Conservation (phyloP, 2,329 filamentous ascomycete genomes). For the Aureobasidium lini region DNA sequence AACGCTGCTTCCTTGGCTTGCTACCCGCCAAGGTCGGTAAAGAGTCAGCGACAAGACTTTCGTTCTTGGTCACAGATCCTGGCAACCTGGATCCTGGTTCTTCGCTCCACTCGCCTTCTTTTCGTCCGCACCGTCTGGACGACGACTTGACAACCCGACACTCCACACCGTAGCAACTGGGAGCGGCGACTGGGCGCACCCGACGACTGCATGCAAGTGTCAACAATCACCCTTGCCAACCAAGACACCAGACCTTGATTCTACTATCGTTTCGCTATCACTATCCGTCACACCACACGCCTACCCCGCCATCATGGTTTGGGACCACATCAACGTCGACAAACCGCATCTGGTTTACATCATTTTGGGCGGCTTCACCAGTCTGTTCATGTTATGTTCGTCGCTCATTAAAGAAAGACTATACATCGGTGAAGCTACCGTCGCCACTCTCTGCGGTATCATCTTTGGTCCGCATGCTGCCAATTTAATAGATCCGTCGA, state of each 20-base stretch:
- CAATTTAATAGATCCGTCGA: conserved; percentile 65
- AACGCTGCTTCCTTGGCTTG: conserved; percentile 8
- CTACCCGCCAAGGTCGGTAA: conserved; percentile 4
- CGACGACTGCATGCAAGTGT: conserved; percentile 37
- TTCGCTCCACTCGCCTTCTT: background rate
- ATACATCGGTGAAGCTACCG: conserved; percentile 97
- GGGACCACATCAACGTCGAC: conserved; percentile 78
- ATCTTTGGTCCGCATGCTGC: conserved; percentile 83
- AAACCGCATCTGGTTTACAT: conserved; percentile 97
- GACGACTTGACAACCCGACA: background rate
- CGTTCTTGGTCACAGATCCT: conserved; percentile 1
- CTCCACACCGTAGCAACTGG: conserved; percentile 13
- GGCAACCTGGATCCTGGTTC: background rate
- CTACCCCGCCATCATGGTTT: conserved; percentile 53
- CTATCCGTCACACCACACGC: background rate
- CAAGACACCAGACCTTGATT: background rate
- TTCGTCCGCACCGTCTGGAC: background rate
- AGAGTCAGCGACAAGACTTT: conserved; percentile 11
- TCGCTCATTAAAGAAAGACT: conserved; percentile 96
- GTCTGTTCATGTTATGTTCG: conserved; percentile 96
- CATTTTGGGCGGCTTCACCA: conserved; percentile 95
- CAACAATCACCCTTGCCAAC: background rate
- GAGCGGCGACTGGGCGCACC: conserved; percentile 45
- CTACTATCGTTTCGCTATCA: background rate
- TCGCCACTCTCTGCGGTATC: conserved; percentile 79